Evolutionary conservation across 2,329 filamentous ascomycete species (phyloP), one percentile per base, ranked within the genome.

Genomic region (Byssochlamys sp.): DNA sequence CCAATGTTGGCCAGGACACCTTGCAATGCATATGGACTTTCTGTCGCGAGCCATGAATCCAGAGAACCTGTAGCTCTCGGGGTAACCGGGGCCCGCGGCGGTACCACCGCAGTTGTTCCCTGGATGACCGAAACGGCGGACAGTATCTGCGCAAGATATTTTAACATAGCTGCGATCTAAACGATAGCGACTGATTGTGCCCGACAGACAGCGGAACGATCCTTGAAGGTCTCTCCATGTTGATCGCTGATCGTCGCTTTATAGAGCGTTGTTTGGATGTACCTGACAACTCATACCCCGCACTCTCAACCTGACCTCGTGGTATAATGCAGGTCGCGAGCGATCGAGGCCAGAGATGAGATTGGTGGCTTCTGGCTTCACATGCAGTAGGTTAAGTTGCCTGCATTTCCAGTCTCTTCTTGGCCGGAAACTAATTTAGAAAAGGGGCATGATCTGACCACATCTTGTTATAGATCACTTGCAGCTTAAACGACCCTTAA

Each of bases 1-100:
- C 82, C 82, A 57, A 84, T 81, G 63, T 84, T 85, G 64, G 79
- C 76, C 49, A 84, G 67, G 12, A 80, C 73, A 25, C 80, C 78
- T 60, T 82, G 75, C n/a, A 83, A 71, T 7, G 82, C 78, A 60
- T 80, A 71, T 0, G 71, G 67, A 48, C 73, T 75, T 65, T 84
- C 77, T 2, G 66, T 64, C 1, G 72, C 63, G 55, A 84, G 69
- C 61, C 75, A 80, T 10, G 62, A 65, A 27, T 67, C 65, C 25
- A 70, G 57, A n/a, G 58, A 61, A 28, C 55, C 59, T 19, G 55
- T 57, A 25, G 60, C 62, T 49, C 55, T 52, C n/a, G 62, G 56
- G 27, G 52, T 45, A 54, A 48, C 26, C n/a, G 33, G 56, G 4
- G 33, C 55, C 5, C 4, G 24, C 14, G 49, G 9, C 5, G 25